Percentiles rank a stretch among this genome's conserved stretches.
phyloP scores from a whole-genome alignment of 169 alveolate genomes.

The Perkinsus olseni region DNA sequence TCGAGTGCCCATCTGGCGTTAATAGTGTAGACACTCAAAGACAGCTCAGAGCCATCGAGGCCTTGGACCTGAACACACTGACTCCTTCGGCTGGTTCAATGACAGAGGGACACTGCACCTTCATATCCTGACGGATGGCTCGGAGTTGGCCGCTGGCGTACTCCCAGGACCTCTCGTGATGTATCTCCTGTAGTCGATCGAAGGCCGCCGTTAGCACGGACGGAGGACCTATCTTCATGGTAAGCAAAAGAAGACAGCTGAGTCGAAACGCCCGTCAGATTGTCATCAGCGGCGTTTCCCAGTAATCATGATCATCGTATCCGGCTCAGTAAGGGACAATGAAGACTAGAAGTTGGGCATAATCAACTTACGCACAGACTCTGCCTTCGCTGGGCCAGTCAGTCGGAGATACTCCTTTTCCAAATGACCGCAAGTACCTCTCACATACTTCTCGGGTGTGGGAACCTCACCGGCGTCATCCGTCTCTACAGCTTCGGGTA shows the following conservation, averaged over 20 bases:
- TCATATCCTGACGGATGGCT: background rate
- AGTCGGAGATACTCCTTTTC: background rate
- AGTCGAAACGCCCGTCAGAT: no score
- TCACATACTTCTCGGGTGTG: background rate
- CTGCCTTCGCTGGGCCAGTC: background rate
- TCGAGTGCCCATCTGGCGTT: background rate
- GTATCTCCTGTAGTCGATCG: background rate
- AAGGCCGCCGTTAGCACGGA: background rate
- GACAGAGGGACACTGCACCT: background rate
- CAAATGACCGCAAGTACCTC: background rate
- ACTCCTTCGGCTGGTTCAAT: background rate
- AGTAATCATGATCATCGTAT: no score
- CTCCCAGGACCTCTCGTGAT: background rate
- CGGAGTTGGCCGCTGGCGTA: background rate
- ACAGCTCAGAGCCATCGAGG: background rate
- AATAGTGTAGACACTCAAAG: background rate
- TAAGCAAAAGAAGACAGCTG: background rate
- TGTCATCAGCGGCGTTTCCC: no score
- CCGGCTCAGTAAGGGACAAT: no score
- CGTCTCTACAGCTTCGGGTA: background rate
- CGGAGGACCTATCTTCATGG: background rate
- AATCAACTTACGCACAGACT: background rate
- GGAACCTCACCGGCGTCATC: background rate
- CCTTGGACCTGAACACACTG: background rate
- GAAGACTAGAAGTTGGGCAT: no score